These are phyloP conservation scores for Cladophialophora carrionii DNA, from an alignment of 2,329 filamentous ascomycete species.

Conservation along the genomic window DNA sequence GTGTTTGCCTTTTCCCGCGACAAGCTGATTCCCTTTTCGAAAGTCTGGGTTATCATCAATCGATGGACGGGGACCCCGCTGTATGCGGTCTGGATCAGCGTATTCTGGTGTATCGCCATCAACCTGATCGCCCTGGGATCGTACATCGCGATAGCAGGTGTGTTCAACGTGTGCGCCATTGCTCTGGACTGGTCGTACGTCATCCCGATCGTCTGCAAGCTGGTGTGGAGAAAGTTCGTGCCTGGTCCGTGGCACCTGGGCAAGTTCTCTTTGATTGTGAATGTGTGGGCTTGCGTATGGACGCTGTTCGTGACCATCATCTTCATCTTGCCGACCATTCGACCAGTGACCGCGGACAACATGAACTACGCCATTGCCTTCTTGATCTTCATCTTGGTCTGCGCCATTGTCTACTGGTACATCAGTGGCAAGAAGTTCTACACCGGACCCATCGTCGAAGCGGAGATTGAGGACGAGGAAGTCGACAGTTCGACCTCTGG, in stretches of 20 bases:
- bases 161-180: slow-evolving; percentile 53
- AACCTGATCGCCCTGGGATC: slow-evolving; percentile 63
- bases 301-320: slow-evolving; percentile 59
- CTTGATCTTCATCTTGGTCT: slow-evolving; percentile 51
- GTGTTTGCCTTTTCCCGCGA: slow-evolving; percentile 62
- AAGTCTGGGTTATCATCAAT: slow-evolving; percentile 56
- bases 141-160: slow-evolving; percentile 53
- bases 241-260: slow-evolving; percentile 59
- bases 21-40: slow-evolving; percentile 53
- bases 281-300: slow-evolving; percentile 57
- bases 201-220: slow-evolving; percentile 61
- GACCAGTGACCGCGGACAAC: slow-evolving; percentile 53
- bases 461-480: slow-evolving; percentile 32
- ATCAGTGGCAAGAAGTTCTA: slow-evolving; percentile 53
- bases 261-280: slow-evolving; percentile 48
- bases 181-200: slow-evolving; percentile 56
- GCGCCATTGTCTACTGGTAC: slow-evolving; percentile 54
- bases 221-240: slow-evolving; percentile 54
- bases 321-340: slow-evolving; percentile 57
- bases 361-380: slow-evolving; percentile 63
- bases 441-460: slow-evolving; percentile 51
- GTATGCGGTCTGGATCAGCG: slow-evolving; percentile 60
- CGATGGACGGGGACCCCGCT: slow-evolving; percentile 56
- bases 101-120: slow-evolving; percentile 59
- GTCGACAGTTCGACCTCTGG: slow-evolving; percentile 20